Conservation (phyloP, 305 asterid genomes). For the Plantago coronopus region DNA sequence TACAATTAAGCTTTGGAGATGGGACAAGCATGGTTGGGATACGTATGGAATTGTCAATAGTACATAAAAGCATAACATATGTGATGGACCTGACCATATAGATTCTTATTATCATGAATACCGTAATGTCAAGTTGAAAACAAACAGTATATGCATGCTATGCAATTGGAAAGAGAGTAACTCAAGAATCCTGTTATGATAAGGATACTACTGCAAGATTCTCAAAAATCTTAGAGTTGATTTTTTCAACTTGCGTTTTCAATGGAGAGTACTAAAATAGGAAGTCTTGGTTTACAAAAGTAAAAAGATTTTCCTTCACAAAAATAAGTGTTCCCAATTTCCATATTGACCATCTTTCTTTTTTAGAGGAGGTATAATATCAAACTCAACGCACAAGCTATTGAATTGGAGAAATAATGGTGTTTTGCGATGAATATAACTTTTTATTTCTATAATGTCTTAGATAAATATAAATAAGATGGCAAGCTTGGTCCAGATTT, state of each 20-base stretch:
- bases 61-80: background rate
- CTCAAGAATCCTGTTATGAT: background rate
- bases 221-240: too few species aligned
- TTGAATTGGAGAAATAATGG: background rate
- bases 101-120: too few species aligned
- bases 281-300: background rate
- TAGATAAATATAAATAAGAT: background rate
- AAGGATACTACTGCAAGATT: too few species aligned
- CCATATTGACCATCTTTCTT: background rate
- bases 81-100: background rate
- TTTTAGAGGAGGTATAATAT: too few species aligned
- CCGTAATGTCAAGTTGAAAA: too few species aligned
- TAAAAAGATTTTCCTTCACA: too few species aligned
- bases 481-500: background rate
- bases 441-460: background rate
- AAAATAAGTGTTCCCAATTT: too few species aligned
- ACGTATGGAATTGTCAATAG: background rate
- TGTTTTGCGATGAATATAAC: too few species aligned
- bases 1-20: background rate
- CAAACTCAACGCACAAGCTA: background rate
- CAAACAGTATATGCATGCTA: background rate
- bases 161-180: background rate
- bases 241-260: too few species aligned
- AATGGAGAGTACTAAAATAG: background rate
- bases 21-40: background rate